Base-by-base conservation (phyloP, 176 grass and related monocot species). In the Raddia guianensis region DNA sequence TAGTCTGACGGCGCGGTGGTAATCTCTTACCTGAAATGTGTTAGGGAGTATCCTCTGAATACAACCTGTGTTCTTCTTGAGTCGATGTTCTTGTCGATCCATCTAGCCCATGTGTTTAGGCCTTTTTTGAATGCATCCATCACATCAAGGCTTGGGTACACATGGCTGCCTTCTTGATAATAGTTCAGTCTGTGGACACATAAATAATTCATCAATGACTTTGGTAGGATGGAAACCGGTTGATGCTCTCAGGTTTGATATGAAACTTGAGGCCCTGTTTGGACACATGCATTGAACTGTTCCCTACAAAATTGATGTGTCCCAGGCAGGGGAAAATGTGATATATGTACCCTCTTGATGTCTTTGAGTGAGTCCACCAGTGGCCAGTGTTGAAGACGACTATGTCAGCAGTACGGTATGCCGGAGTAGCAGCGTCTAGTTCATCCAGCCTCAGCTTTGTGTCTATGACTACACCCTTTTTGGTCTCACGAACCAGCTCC, bases 301-400 rank as follows among this genome's bases (percentile, higher is more conserved):
- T 40, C 4, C 37, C 37, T 2, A 40, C 37, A 5, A 40, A 40
- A 40, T 40, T 40, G 37, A 40, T 40, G 37, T 40, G 37, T 40
- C 2, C 37, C 4, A 40, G 37, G 4, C 37, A 40, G 46, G 75
- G 50, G 72, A 15, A 61, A 37, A 21, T 77, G 7, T 59, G 44
- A 7, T 63, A 14, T 70, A 99, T 27, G 27, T 40, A 40, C 96
- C 96, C 96, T 86, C 75, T 80, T 43, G 96, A 93, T 53, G 86
- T 93, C 76, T 98, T 95, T 15, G 83, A 66, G 68, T 95, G 96
- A 66, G 96, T 98, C 92, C 96, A 99, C 92, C 96, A 95, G 70
- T 95, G 96, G 9, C 88, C 90, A 6, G 92, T 99, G 81, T 95
- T 99, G 90, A 95, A 91, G 37, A 99, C 88, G 78, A 95, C 77